phyloP scores from a whole-genome alignment of 2,329 filamentous ascomycete genomes.

The Aspergillus nomiae region DNA sequence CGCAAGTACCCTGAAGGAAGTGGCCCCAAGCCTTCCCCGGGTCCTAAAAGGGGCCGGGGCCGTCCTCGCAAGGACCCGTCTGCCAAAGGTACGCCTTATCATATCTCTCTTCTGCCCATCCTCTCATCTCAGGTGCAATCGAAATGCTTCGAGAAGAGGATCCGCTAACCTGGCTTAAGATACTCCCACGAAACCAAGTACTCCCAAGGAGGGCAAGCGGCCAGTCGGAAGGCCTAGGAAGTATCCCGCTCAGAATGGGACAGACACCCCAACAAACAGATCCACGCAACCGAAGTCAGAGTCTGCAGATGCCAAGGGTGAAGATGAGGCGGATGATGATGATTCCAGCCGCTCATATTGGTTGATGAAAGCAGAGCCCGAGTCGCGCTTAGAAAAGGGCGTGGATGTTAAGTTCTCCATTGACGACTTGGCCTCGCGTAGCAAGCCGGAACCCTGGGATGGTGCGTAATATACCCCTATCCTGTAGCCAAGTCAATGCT shows the following conservation, averaged over 20 bases:
- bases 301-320: conserved; percentile 13
- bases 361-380: conserved; percentile 87
- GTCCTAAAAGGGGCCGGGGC: conserved; percentile 36
- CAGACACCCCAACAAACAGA: conserved; percentile 13
- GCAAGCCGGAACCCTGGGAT: conserved; percentile 85
- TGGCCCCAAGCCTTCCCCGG: conserved; percentile 25
- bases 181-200: conserved; percentile 18
- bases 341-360: conserved; percentile 59
- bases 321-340: conserved; percentile 20
- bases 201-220: conserved; percentile 25
- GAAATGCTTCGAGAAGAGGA: too few species aligned
- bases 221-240: conserved; percentile 29
- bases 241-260: conserved; percentile 18
- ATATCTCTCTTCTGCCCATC: neutral
- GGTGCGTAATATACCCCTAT: conserved; percentile 55
- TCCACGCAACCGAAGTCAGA: conserved; percentile 21
- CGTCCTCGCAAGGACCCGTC: conserved; percentile 33
- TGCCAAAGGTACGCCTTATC: conserved; percentile 11
- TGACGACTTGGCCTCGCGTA: conserved; percentile 75
- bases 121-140: neutral
- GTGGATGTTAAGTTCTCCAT: conserved; percentile 92
- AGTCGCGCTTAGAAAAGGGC: conserved; percentile 82
- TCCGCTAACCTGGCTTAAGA: conserved; percentile 11
- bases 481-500: conserved; percentile 6
- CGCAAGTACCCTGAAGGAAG: conserved; percentile 32